Conservation (phyloP, 2,329 filamentous ascomycete species). For the Botrytis pseudocinerea region DNA sequence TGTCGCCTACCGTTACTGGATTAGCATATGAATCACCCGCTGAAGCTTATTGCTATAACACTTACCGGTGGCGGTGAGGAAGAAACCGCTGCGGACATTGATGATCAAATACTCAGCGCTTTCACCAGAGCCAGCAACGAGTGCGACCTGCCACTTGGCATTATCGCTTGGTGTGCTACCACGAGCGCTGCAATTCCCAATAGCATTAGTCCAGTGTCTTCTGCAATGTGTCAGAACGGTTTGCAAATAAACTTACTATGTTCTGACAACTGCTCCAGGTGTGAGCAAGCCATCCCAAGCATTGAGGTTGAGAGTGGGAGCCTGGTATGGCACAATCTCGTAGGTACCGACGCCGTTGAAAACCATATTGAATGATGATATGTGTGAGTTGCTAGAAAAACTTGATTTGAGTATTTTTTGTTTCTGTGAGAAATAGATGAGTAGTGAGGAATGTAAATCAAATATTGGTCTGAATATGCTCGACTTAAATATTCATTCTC, state of each 20-base stretch:
- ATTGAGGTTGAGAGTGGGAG: conserved; percentile 10
- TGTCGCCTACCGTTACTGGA: not conserved
- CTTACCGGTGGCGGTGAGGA: conserved; percentile 9
- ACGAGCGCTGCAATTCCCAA: not conserved
- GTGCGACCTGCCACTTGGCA: conserved; percentile 9
- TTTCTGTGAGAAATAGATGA: not conserved
- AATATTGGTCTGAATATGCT: not conserved
- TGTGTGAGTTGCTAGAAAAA: not conserved
- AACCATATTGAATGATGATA: conserved; percentile 3
- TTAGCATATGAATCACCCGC: not conserved
- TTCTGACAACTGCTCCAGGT: conserved; percentile 8
- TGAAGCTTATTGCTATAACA: not conserved
- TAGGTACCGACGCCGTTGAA: conserved; percentile 8
- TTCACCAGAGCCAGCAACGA: conserved; percentile 2
- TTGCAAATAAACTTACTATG: not conserved
- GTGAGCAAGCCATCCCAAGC: not conserved
- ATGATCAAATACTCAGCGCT: conserved; percentile 16
- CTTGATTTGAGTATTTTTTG: not conserved
- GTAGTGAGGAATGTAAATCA: not conserved
- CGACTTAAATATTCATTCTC: not conserved
- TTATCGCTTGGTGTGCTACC: not conserved
- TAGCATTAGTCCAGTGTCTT: not conserved
- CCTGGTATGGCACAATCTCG: conserved; percentile 15
- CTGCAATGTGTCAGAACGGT: not conserved
- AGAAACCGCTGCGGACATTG: conserved; percentile 12